Conservation (phyloP, 148 eudicot genomes). For the Rhododendron kiyosumense region DNA sequence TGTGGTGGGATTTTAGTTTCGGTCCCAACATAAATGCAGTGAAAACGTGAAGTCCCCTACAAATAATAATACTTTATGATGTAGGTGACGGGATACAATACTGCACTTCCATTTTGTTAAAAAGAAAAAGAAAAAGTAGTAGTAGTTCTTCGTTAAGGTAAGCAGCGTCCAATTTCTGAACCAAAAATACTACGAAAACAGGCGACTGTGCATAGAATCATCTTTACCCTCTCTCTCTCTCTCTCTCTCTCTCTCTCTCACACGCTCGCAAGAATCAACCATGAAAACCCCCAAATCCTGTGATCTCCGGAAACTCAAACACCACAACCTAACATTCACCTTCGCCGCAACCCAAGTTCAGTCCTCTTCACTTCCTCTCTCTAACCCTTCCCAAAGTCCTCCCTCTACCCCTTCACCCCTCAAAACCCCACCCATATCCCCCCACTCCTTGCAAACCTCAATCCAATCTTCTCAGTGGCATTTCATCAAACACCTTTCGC, state of each 20-base stretch:
- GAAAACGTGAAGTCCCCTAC: too few species aligned
- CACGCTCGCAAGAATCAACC: background rate
- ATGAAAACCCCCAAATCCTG: conserved; percentile 25
- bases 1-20: too few species aligned
- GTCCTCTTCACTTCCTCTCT: background rate
- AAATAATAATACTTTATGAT: too few species aligned
- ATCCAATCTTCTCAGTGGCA: conserved; percentile 52
- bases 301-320: conserved; percentile 1
- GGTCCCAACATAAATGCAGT: too few species aligned
- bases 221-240: background rate
- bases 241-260: background rate
- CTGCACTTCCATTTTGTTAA: too few species aligned
- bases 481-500: conserved; percentile 51
- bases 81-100: too few species aligned
- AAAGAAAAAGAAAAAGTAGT: too few species aligned
- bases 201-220: too few species aligned
- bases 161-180: too few species aligned
- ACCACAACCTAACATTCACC: conserved; percentile 4
- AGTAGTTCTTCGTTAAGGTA: too few species aligned
- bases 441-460: conserved; percentile 18
- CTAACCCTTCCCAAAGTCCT: background rate
- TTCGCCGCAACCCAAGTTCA: conserved; percentile 2
- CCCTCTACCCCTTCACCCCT: conserved; percentile 1
- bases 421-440: conserved; percentile 13
- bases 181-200: too few species aligned